Percentiles rank a stretch among this genome's conserved stretches.
These are phyloP conservation scores for Ogataea philodendri DNA, from an alignment of 805 yeast species.

Conservation along the genomic window DNA sequence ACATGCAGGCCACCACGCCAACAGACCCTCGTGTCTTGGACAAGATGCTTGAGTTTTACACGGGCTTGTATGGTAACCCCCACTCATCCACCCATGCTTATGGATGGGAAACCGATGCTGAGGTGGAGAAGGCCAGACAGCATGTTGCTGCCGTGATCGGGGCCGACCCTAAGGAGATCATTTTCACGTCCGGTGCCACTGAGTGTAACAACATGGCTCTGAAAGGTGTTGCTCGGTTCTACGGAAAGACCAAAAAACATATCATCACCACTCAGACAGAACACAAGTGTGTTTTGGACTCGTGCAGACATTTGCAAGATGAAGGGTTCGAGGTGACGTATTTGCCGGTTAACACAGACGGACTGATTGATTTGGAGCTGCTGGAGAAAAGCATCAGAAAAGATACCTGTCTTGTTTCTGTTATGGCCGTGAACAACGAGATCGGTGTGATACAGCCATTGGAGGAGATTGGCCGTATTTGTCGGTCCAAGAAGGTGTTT, in stretches of 20 bases:
- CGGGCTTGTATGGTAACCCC: conserved; percentile 96
- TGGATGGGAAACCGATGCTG: conserved; percentile 98
- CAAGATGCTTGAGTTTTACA: conserved; percentile 78
- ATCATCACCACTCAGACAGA: conserved; percentile 96
- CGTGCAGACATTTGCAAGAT: conserved; percentile 90
- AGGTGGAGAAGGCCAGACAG: conserved; percentile 81
- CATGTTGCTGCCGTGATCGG: conserved; percentile 80
- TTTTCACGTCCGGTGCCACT: conserved; percentile 97
- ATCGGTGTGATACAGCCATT: conserved; percentile 97
- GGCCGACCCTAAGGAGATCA: conserved; percentile 96
- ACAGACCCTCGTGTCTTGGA: conserved; percentile 95
- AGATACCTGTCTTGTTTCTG: conserved; percentile 85
- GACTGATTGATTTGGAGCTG: conserved; percentile 73
- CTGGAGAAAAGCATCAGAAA: conserved; percentile 82
- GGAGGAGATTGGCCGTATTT: conserved; percentile 86
- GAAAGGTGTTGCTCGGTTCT: conserved; percentile 95
- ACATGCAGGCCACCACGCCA: conserved; percentile 98
- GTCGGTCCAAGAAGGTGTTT: conserved; percentile 83
- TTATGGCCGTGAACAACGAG: conserved; percentile 98
- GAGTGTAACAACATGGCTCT: conserved; percentile 93
- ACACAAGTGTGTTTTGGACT: conserved; percentile 98
- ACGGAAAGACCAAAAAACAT: conserved; percentile 85
- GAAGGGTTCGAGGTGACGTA: conserved; percentile 97
- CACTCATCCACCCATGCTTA: conserved; percentile 96
- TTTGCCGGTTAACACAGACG: conserved; percentile 77